These are phyloP conservation scores for Monosporascus sp. DNA, from an alignment of 2,329 filamentous ascomycete species.

Conservation along the genomic window DNA sequence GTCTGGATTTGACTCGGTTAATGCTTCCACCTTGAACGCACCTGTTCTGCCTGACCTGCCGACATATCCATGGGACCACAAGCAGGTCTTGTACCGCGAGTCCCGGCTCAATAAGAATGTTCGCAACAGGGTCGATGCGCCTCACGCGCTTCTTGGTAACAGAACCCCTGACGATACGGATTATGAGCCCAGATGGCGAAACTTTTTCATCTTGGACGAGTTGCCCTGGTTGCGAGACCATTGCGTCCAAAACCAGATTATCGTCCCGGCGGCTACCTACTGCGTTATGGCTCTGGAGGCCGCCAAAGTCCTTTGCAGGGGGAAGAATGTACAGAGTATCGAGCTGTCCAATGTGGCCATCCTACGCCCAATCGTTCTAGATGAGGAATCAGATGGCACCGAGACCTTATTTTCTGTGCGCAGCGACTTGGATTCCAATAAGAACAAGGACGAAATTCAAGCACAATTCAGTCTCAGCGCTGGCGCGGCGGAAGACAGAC, in stretches of 20 bases:
- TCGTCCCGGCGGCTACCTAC: slow-evolving; percentile 38
- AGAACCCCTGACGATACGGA: slow-evolving; percentile 22
- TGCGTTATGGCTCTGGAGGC: slow-evolving; percentile 36
- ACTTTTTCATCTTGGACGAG: slow-evolving; percentile 25
- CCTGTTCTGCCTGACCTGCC: slow-evolving; percentile 20
- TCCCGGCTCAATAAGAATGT: slow-evolving; percentile 30
- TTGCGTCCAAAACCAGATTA: slow-evolving; percentile 29
- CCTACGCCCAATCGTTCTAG: not conserved
- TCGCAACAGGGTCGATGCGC: slow-evolving; percentile 4
- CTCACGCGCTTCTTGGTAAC: slow-evolving; percentile 17
- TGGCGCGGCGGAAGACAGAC: not conserved
- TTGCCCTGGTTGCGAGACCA: slow-evolving; percentile 31
- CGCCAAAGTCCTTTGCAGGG: slow-evolving; percentile 13
- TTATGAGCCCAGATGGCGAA: slow-evolving; percentile 26
- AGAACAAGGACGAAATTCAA: not conserved
- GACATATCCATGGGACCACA: slow-evolving; percentile 39
- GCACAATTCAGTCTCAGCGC: not conserved
- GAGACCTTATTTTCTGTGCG: not conserved
- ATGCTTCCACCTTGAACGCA: slow-evolving; percentile 1
- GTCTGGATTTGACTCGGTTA: not conserved
- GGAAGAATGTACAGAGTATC: not conserved
- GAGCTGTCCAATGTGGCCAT: not conserved
- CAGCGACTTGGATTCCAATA: not conserved
- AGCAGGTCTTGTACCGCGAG: slow-evolving; percentile 30
- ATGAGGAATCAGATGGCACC: not conserved